These are phyloP conservation scores for Cyclotella kingstonii DNA, from an alignment of 108 stramenopile genomes.

Conservation along the genomic window DNA sequence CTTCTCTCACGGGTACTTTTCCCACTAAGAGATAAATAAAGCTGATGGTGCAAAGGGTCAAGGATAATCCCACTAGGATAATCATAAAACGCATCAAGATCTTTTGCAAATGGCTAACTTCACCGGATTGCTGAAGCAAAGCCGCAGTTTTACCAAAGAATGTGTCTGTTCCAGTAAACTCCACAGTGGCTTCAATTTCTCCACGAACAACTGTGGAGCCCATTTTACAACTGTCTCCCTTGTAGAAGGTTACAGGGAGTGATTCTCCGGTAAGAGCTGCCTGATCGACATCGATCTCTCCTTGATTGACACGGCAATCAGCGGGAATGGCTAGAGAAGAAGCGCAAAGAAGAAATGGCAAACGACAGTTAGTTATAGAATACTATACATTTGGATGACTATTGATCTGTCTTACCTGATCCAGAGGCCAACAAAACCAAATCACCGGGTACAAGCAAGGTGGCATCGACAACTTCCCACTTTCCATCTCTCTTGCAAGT, in stretches of 20 bases:
- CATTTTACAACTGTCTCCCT: slow-evolving; percentile 59
- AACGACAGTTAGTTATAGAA: neutral
- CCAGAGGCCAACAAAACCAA: slow-evolving; percentile 43
- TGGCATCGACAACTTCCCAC: slow-evolving; percentile 45
- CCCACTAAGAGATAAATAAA: slow-evolving; percentile 46
- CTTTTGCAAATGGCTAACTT: slow-evolving; percentile 56
- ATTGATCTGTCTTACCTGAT: slow-evolving; percentile 6
- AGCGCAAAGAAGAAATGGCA: neutral
- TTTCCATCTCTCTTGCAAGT: slow-evolving; percentile 62
- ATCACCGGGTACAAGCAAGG: slow-evolving; percentile 61
- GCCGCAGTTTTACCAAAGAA: slow-evolving; percentile 80
- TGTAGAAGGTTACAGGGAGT: slow-evolving; percentile 73
- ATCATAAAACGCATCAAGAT: slow-evolving; percentile 66
- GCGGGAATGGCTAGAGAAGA: slow-evolving; percentile 52
- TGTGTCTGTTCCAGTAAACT: slow-evolving; percentile 68
- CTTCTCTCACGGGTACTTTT: slow-evolving; percentile 32
- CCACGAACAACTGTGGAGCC: slow-evolving; percentile 75
- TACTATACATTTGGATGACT: neutral
- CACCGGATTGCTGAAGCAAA: slow-evolving; percentile 48
- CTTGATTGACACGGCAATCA: slow-evolving; percentile 53
- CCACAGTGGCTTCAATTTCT: slow-evolving; percentile 60
- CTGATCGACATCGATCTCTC: slow-evolving; percentile 69
- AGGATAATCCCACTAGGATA: slow-evolving; percentile 51
- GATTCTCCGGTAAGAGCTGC: slow-evolving; percentile 85
- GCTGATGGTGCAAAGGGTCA: slow-evolving; percentile 52